phyloP scores from a whole-genome alignment of 2,329 filamentous ascomycete species.

The Domatiomyces catenatus region DNA sequence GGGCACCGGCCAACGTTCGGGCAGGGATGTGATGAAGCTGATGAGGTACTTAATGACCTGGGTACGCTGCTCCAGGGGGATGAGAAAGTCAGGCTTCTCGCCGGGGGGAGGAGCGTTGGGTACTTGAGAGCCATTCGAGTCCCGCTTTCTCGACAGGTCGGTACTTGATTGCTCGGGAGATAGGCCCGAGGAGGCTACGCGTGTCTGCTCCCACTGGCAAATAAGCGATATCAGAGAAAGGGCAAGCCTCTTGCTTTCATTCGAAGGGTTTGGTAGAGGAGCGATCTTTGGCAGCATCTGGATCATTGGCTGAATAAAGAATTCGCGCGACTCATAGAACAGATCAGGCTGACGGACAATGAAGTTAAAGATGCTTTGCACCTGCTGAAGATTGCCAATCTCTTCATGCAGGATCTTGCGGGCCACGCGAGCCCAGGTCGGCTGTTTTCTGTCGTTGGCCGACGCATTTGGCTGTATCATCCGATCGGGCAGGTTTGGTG shows the following conservation, averaged over 20 bases:
- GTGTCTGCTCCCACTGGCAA: conserved; percentile 80
- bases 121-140: conserved; percentile 35
- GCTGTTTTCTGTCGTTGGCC: conserved; percentile 54
- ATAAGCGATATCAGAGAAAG: conserved; percentile 82
- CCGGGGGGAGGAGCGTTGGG: conserved; percentile 35
- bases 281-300: conserved; percentile 79
- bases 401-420: conserved; percentile 86
- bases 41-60: conserved; percentile 91
- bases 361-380: conserved; percentile 96
- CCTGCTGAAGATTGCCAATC: conserved; percentile 83
- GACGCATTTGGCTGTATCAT: conserved; percentile 40
- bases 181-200: conserved; percentile 35
- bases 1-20: conserved; percentile 67
- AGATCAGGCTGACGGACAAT: conserved; percentile 80
- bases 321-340: conserved; percentile 89
- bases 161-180: conserved; percentile 49
- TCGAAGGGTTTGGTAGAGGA: conserved; percentile 64
- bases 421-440: conserved; percentile 78
- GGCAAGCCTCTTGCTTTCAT: conserved; percentile 80
- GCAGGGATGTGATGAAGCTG: conserved; percentile 80
- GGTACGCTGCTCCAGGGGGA: conserved; percentile 51
- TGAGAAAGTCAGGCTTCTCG: conserved; percentile 45
- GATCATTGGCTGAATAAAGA: conserved; percentile 78
- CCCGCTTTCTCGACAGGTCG: conserved; percentile 24
- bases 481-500: conserved; percentile 80